Base-by-base conservation (phyloP, 169 alveolate species). In the Plasmodium adleri region DNA sequence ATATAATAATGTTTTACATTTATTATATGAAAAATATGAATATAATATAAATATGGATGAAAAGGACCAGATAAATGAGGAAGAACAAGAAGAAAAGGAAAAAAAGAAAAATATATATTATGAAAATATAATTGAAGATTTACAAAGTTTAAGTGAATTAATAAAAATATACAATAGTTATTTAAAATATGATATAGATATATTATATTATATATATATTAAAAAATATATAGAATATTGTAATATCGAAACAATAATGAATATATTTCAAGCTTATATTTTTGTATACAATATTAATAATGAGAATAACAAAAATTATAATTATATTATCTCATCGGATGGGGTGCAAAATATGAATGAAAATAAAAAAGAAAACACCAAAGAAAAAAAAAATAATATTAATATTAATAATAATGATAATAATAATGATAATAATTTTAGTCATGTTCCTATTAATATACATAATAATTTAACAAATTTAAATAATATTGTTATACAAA, bases 91-190 rank as follows among this genome's bases (percentile, higher is more conserved):
- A 62, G 15, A 73, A 3, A 47, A 54, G 54, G 17, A 56, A 70
- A 28, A 73, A 26, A 28, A 22, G 1, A n/a, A 56, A 15, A 13
- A 12, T 56, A 56, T 56, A 39, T 39, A 39, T 28, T 63, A 39
- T 32, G 67, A 59, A 64, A 47, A 9, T 24, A 66, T 39, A 64
- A 64, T 49, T 45, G 67, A 59, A 50, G 89, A 78, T 26, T 22
- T 78, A 50, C 89, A 78, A 64, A 78, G 89, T 50, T 47, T 78
- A 78, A 78, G 78, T 45, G 89, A 78, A 32, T 78, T 78, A 43
- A 54, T 78, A 58, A 78, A 78, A 66, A 78, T 78, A 64, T 70
- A 70, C 60, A 78, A 26, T 47, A 64, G 12, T 17, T 50, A 66
- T 3, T 64, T 50, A 20, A 71, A 59, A 78, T 39, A 39, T 39